Evolutionary conservation across 2,329 filamentous ascomycete species (phyloP).

Genomic region (Beauveria sp.): DNA sequence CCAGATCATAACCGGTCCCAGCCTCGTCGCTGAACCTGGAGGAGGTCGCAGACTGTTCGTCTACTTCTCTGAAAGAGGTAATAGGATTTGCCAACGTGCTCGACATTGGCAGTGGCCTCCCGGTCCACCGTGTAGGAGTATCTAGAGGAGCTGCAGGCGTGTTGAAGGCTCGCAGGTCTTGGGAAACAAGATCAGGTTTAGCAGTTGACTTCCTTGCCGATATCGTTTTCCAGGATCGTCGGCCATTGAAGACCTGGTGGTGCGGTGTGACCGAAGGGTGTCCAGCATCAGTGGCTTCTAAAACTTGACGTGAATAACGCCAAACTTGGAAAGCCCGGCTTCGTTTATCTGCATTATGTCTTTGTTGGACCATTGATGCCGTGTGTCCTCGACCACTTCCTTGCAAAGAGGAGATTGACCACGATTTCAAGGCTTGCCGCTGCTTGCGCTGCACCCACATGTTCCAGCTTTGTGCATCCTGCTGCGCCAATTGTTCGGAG

Average conservation of each 20-base stretch:
- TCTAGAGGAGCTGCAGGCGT: constrained; percentile 22
- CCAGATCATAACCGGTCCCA: background rate
- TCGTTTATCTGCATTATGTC: constrained; percentile 25
- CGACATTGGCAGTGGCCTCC: constrained; percentile 30
- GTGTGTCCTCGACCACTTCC: constrained; percentile 31
- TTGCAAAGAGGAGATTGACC: constrained; percentile 31
- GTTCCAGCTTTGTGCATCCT: constrained; percentile 22
- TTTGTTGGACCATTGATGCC: constrained; percentile 24
- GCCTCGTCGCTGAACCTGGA: constrained; percentile 17
- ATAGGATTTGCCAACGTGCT: constrained; percentile 23
- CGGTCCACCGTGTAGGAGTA: constrained; percentile 41
- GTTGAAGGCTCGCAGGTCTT: constrained; percentile 7
- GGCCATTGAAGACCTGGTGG: constrained; percentile 12
- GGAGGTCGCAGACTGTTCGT: constrained; percentile 18
- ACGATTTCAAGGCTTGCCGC: constrained; percentile 26
- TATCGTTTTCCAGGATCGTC: constrained; percentile 19
- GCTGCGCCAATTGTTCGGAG: constrained; percentile 18
- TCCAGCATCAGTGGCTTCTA: constrained; percentile 1
- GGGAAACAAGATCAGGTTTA: background rate
- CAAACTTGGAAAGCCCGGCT: constrained; percentile 25
- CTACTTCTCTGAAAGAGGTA: constrained; percentile 23
- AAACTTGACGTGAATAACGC: constrained; percentile 18
- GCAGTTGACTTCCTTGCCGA: background rate
- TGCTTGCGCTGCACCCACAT: constrained; percentile 26
- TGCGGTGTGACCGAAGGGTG: constrained; percentile 4